Base-by-base conservation (phyloP, 2,329 filamentous ascomycete species). In the Beauveria brongniartii region DNA sequence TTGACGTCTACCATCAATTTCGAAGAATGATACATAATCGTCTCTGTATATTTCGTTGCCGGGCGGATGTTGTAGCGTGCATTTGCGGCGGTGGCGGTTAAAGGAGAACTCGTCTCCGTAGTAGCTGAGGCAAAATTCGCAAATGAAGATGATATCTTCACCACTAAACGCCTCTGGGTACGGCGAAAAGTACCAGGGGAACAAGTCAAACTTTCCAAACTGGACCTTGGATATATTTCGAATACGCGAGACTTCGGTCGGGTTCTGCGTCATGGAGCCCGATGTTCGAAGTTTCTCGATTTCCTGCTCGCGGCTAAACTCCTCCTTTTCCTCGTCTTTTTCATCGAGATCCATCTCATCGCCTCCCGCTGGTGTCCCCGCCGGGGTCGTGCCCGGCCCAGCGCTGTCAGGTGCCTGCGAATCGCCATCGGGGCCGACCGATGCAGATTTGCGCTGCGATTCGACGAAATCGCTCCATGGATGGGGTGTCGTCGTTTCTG, bases 1-100 rank as follows among this genome's bases (percentile, higher is more conserved):
- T 71, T 99, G 95, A 62, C 95, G 86, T 34, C 92, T 85, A 1
- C 94, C 94, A 70, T 99, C 94, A 63, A 99, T 96, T 73, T 99
- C 94, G 70, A 96, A 99, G 67, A 99, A 97, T 0, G 91, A 96
- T 1, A 97, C 87, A 63, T 90, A 89, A 47, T 93, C 90, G 71
- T 99, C 93, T 58, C 94, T 89, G 73, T 99, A 99, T 64, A 99
- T 96, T 73, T 99, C 95, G 73, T 99, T 99, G 28, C 94, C 94
- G 0, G 94, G 94, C 0, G 94, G 94, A 68, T 99, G 94, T 61
- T 91, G 85, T 40, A 99, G 77, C 1, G 88, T 90, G 75, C 94
- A 99, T 78, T 99, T 99, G 52, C 83, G 78, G 43, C 94, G 87
- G 72, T 99, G 94, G 34, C 94, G 86, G 55, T 83, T 80, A 69